phyloP scores from a whole-genome alignment of 345 rosid species.

The Fremontodendron californicum region DNA sequence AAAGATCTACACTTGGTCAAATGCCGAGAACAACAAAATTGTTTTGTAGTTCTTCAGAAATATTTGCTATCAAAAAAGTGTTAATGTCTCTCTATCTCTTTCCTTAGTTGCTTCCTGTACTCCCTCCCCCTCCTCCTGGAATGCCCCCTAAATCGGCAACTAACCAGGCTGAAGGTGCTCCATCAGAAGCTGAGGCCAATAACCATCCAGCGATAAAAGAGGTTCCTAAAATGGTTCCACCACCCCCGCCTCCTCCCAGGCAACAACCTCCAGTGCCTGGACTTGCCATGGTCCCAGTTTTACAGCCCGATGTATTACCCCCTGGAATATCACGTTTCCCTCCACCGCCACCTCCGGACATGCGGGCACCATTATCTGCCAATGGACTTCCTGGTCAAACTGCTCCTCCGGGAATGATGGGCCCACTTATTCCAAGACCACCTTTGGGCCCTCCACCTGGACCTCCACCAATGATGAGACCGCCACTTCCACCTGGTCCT shows the following conservation, averaged over 20 bases:
- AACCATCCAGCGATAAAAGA: constrained; percentile 41
- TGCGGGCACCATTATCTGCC: constrained; percentile 46
- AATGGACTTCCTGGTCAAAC: constrained; percentile 48
- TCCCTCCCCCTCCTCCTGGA: constrained; percentile 66
- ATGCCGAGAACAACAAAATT: background rate
- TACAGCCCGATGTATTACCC: constrained; percentile 59
- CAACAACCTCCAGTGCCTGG: constrained; percentile 52
- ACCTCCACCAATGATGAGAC: constrained; percentile 88
- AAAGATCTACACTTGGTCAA: background rate
- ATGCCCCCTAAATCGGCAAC: constrained; percentile 40
- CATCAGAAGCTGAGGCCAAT: constrained; percentile 42
- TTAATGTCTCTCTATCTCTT: constrained; percentile 18
- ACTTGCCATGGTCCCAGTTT: constrained; percentile 33
- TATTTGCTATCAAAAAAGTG: background rate
- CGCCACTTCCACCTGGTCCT: constrained; percentile 97
- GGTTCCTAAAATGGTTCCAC: constrained; percentile 56
- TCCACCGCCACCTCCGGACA: constrained; percentile 73
- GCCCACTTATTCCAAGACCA: constrained; percentile 70
- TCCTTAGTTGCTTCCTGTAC: constrained; percentile 39
- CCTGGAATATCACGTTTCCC: constrained; percentile 73
- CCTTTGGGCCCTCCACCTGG: constrained; percentile 88
- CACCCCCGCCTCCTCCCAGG: constrained; percentile 84
- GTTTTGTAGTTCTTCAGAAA: background rate
- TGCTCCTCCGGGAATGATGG: constrained; percentile 60
- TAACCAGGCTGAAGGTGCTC: constrained; percentile 43